Evolutionary conservation across 805 yeast genomes (phyloP), one percentile per base, ranked within the genome.

Genomic region (Phaffomyces opuntiae): DNA sequence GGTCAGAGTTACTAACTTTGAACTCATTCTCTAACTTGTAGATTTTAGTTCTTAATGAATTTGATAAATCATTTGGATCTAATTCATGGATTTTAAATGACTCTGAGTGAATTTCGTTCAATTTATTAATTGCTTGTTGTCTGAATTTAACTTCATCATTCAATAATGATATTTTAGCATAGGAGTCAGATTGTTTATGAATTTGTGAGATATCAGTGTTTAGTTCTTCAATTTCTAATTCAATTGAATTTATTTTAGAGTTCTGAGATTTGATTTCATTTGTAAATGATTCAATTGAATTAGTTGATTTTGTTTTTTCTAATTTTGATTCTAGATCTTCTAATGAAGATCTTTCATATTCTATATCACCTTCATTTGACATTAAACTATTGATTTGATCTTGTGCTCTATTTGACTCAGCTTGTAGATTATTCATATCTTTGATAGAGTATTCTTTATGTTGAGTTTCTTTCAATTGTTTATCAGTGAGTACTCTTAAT

Each of bases 111-210:
- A 57, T 49, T 0, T 54, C 56, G 1, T 63, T 40, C 7, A 72
- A 49, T 14, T 65, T 62, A 0, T 56, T 45, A 7, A 69, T 42
- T 2, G 66, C 64, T 5, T 51, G 52, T 13, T 55, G 52, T 39
- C 66, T 70, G 35, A 64, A 56, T 2, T 47, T 55, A 2, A 60
- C 52, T 11, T 75, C 70, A 31, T 75, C 79, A 19, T 59, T 56
- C 31, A 75, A 51, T 16, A 80, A 55, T 0, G 72, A 67, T 4
- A 79, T 55, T 50, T 75, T 78, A 0, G 87, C 83, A 49, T 75
- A 67, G 3, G 72, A 54, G 41, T 81, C 89, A 1, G 84, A 68
- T 55, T 78, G 83, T 53, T 74, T 72, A 53, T 77, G 81, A 4
- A 76, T 71, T 14, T 66, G 63, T 5, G 75, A 57, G 13, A 86